phyloP scores from a whole-genome alignment of 768 basidiomycete species.

The Kwoniella sp. region DNA sequence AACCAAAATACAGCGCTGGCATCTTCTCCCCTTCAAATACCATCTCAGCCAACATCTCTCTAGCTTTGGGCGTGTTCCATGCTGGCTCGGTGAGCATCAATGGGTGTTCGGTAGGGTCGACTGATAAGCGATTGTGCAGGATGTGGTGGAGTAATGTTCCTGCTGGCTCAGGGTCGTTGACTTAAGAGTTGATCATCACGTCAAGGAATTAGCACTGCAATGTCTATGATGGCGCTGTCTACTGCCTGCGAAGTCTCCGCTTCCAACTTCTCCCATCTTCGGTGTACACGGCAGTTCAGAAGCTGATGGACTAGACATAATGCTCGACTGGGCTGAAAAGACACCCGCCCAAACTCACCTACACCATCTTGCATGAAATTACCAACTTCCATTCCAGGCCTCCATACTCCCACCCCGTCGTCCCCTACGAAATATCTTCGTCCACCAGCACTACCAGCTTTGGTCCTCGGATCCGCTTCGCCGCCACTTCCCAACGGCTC shows the following conservation, averaged over 20 bases:
- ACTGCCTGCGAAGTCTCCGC: too few species aligned
- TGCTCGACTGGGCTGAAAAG: too few species aligned
- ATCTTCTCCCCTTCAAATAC: constrained; percentile 87
- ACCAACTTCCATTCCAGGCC: constrained; percentile 80
- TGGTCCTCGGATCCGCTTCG: constrained; percentile 1
- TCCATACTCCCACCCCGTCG: constrained; percentile 84
- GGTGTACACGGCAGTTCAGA: constrained; percentile 52
- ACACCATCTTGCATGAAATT: constrained; percentile 83
- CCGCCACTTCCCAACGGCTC: constrained; percentile 53
- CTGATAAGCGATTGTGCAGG: constrained; percentile 69
- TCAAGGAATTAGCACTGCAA: constrained; percentile 58
- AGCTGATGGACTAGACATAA: too few species aligned
- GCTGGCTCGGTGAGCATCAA: constrained; percentile 90
- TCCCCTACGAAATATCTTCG: constrained; percentile 75
- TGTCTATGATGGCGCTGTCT: too few species aligned
- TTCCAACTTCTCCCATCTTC: too few species aligned
- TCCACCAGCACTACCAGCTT: constrained; percentile 3
- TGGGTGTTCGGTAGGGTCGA: constrained; percentile 81
- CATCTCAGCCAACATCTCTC: constrained; percentile 95
- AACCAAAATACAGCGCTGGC: constrained; percentile 95
- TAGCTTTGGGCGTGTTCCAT: constrained; percentile 91
- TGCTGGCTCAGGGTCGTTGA: constrained; percentile 52
- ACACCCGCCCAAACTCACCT: constrained; percentile 64
- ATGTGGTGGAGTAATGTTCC: constrained; percentile 53
- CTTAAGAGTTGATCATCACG: constrained; percentile 21